Evolutionary conservation across 768 basidiomycete genomes (phyloP).

Genomic region (Leucogyrophana mollusca): DNA sequence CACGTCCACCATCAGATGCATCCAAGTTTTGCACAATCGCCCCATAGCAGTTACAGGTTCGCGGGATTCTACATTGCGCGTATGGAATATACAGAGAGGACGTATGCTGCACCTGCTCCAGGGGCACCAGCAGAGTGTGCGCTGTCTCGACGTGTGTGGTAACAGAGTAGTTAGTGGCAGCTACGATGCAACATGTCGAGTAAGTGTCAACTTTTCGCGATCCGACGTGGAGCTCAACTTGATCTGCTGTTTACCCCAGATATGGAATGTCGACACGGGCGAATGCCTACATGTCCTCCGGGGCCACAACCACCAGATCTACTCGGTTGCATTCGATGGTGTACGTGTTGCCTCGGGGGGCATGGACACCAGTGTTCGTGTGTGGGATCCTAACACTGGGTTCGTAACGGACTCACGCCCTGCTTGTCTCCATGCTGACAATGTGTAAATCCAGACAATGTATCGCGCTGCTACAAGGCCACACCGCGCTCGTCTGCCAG

Average conservation of each 20-base stretch:
- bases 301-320: slow-evolving; percentile 89
- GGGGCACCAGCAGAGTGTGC: slow-evolving; percentile 81
- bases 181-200: slow-evolving; percentile 87
- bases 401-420: slow-evolving; percentile 41
- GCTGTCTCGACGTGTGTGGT: slow-evolving; percentile 88
- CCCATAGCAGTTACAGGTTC: slow-evolving; percentile 91
- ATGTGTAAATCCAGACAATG: slow-evolving; percentile 53
- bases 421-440: not conserved
- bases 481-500: slow-evolving; percentile 91
- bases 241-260: slow-evolving; percentile 34
- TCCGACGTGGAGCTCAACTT: not conserved
- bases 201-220: slow-evolving; percentile 36
- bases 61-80: slow-evolving; percentile 79
- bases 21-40: slow-evolving; percentile 82
- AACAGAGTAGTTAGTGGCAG: slow-evolving; percentile 86
- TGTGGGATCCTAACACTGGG: slow-evolving; percentile 90
- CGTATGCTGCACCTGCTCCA: slow-evolving; percentile 58
- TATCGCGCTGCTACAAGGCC: slow-evolving; percentile 82
- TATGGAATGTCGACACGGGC: slow-evolving; percentile 92
- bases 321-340: slow-evolving; percentile 90
- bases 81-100: slow-evolving; percentile 92
- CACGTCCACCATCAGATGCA: slow-evolving; percentile 86
- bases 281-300: slow-evolving; percentile 77
- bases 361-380: slow-evolving; percentile 89
- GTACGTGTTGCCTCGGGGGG: slow-evolving; percentile 78